Percentiles rank a stretch among this genome's conserved stretches.
These are phyloP conservation scores for Candida nanaspora DNA, from an alignment of 805 yeast genomes.

Conservation along the genomic window DNA sequence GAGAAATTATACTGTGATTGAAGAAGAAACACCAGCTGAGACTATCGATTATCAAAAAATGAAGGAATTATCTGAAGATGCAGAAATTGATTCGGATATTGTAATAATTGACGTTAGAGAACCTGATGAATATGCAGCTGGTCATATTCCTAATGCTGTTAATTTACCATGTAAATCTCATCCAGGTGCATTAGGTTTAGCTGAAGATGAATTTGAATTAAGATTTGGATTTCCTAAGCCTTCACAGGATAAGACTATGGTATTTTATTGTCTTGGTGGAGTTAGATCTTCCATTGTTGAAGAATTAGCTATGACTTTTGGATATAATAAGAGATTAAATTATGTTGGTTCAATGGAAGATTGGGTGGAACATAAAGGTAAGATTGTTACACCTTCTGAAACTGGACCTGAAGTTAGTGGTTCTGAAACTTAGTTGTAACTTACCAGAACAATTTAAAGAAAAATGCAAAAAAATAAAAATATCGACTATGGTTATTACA, in stretches of 20 bases:
- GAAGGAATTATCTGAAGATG: constrained; percentile 31
- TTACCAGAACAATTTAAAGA: no score
- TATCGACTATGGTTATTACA: no score
- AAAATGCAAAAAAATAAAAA: no score
- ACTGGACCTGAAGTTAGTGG: not conserved
- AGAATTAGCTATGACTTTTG: constrained; percentile 85
- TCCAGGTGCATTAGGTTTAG: constrained; percentile 85
- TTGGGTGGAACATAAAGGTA: constrained; percentile 51
- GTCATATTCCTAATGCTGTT: constrained; percentile 76
- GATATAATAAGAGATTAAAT: constrained; percentile 77
- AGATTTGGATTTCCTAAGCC: constrained; percentile 84
- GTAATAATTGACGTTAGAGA: constrained; percentile 88
- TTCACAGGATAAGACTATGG: constrained; percentile 54
- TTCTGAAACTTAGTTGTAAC: not conserved
- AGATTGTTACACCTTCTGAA: constrained; percentile 12
- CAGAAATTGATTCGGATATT: constrained; percentile 30
- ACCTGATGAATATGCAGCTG: constrained; percentile 66
- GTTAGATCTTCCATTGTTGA: constrained; percentile 87
- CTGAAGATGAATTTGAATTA: constrained; percentile 72
- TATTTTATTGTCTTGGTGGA: constrained; percentile 91
- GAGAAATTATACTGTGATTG: constrained; percentile 19
- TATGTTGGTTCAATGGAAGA: constrained; percentile 84
- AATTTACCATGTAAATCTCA: constrained; percentile 86
- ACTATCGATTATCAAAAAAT: constrained; percentile 20
- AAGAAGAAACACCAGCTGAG: constrained; percentile 26